Evolutionary conservation across 208 protist genomes (phyloP).

Genomic region (Blechomonas ayalai): DNA sequence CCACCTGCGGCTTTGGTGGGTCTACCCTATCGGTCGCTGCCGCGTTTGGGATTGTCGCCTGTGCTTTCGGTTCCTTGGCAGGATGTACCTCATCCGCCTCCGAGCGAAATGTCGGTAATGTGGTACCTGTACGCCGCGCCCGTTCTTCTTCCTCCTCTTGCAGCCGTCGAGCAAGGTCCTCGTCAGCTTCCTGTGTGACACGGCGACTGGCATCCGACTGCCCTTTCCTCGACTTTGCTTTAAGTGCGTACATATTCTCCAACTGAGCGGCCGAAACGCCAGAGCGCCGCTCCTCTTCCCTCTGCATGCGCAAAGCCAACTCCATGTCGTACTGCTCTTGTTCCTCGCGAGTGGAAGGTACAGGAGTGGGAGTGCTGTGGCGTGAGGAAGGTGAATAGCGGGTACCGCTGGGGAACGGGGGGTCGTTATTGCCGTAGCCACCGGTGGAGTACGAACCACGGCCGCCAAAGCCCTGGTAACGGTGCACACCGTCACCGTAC

Average conservation of each 20-base stretch:
- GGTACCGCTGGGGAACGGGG: slow-evolving; percentile 14
- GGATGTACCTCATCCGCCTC: slow-evolving; percentile 1
- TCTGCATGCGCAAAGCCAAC: slow-evolving; percentile 77
- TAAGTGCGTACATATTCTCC: slow-evolving; percentile 62
- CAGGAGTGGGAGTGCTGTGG: no score
- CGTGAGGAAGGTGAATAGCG: slow-evolving; percentile 1
- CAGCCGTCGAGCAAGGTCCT: slow-evolving; percentile 61
- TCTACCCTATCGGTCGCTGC: slow-evolving; percentile 4
- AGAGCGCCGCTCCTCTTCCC: slow-evolving; percentile 72
- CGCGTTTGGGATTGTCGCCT: not conserved
- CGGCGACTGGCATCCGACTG: slow-evolving; percentile 10
- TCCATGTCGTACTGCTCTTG: slow-evolving; percentile 84
- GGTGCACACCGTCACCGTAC: slow-evolving; percentile 12
- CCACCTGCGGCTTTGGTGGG: slow-evolving; percentile 8
- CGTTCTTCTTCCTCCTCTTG: slow-evolving; percentile 70
- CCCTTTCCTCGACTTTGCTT: slow-evolving; percentile 17
- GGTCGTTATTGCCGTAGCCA: slow-evolving; percentile 4
- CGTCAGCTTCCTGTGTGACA: slow-evolving; percentile 31
- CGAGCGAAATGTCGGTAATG: slow-evolving; percentile 25
- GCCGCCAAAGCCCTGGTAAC: slow-evolving; percentile 16
- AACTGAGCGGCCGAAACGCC: slow-evolving; percentile 54
- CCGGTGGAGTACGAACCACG: slow-evolving; percentile 14
- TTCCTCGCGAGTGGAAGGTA: slow-evolving; percentile 58
- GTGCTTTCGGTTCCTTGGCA: not conserved
- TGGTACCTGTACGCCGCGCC: slow-evolving; percentile 19